Evolutionary conservation across 2,329 filamentous ascomycete species (phyloP).

Genomic region (Setomelanomma holmii): DNA sequence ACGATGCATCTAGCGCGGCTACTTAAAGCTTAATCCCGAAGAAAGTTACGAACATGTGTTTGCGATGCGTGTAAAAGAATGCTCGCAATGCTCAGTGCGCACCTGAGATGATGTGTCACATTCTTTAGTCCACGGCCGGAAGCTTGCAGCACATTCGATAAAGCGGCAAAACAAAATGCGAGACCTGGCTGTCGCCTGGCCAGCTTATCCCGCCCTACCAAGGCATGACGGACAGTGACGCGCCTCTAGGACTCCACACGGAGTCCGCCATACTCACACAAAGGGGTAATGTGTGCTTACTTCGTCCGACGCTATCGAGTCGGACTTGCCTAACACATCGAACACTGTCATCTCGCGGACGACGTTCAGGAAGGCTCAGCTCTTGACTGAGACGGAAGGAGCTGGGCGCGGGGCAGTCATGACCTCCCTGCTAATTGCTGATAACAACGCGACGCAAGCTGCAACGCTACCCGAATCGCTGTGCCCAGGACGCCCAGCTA

Average conservation of each 20-base stretch:
- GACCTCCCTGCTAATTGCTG: not conserved
- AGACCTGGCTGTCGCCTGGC: not conserved
- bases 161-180: not conserved
- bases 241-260: not conserved
- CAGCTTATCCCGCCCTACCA: not conserved
- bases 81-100: too few species aligned
- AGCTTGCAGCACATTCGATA: not conserved
- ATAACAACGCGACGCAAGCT: not conserved
- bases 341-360: too few species aligned
- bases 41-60: not conserved
- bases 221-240: not conserved
- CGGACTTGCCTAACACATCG: too few species aligned
- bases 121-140: not conserved
- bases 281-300: not conserved
- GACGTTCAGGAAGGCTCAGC: too few species aligned
- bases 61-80: not conserved
- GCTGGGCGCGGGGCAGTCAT: not conserved
- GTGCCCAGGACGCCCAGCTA: not conserved
- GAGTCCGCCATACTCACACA: not conserved
- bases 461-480: too few species aligned
- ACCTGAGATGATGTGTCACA: not conserved
- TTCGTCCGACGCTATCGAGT: not conserved
- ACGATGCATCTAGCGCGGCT: not conserved
- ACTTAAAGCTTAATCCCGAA: not conserved
- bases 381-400: not conserved